These are phyloP conservation scores for Arctium minus DNA, from an alignment of 129 eudicot species.

Conservation along the genomic window DNA sequence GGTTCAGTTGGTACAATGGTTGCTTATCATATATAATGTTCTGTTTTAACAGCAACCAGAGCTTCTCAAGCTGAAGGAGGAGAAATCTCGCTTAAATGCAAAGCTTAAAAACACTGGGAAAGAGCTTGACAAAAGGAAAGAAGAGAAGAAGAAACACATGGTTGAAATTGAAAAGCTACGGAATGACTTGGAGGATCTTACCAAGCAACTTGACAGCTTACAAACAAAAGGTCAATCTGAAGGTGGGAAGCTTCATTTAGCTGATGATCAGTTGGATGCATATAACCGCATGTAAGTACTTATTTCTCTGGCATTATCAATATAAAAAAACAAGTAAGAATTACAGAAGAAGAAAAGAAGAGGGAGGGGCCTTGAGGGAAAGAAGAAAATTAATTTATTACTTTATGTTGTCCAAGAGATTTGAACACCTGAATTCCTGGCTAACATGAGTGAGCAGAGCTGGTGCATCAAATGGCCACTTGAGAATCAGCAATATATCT, in stretches of 20 bases:
- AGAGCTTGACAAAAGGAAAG: constrained; percentile 84
- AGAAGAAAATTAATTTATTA: not conserved
- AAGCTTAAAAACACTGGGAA: constrained; percentile 77
- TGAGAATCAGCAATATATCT: not conserved
- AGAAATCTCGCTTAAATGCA: constrained; percentile 59
- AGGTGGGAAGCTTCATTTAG: constrained; percentile 85
- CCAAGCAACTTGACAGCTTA: constrained; percentile 60
- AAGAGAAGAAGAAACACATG: constrained; percentile 72
- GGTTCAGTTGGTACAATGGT: not conserved
- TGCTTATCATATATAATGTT: constrained; percentile 8
- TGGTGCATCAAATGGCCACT: not conserved
- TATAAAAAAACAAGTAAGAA: not conserved
- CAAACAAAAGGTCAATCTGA: constrained; percentile 62
- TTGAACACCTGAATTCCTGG: not conserved
- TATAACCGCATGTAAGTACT: constrained; percentile 85
- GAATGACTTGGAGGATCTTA: constrained; percentile 69
- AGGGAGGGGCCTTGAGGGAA: not conserved
- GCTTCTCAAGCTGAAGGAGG: constrained; percentile 78
- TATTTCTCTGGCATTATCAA: not conserved
- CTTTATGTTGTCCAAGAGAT: not conserved
- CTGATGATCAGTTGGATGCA: constrained; percentile 72
- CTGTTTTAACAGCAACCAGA: constrained; percentile 78
- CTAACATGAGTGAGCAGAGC: not conserved
- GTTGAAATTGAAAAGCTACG: constrained; percentile 72
- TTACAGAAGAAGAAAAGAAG: not conserved